phyloP scores from a whole-genome alignment of 768 basidiomycete species.

The Strobilomyces confusus region DNA sequence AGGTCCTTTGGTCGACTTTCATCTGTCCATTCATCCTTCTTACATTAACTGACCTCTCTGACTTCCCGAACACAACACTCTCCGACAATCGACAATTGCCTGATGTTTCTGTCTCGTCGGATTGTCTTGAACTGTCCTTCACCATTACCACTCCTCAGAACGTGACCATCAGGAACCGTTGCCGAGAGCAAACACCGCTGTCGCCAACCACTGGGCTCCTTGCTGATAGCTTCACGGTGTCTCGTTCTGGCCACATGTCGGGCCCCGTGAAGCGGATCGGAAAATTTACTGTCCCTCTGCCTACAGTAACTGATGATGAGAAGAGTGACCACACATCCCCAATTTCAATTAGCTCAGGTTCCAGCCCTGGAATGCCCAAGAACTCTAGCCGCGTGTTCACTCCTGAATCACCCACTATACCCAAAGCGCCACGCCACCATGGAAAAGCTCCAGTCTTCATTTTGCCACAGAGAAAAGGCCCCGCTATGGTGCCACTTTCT shows the following conservation, averaged over 20 bases:
- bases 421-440: not conserved
- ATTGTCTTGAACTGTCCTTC: too few relatives aligned
- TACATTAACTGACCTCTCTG: too few relatives aligned
- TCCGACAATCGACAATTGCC: too few relatives aligned
- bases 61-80: too few relatives aligned
- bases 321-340: not conserved
- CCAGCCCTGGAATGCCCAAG: not conserved
- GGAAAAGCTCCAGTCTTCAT: not conserved
- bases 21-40: too few relatives aligned
- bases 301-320: not conserved
- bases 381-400: not conserved
- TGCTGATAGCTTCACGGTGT: not conserved
- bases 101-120: too few relatives aligned
- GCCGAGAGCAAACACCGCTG: too few relatives aligned
- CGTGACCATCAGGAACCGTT: not conserved
- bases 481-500: too few relatives aligned
- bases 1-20: too few relatives aligned
- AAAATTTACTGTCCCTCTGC: not conserved
- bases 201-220: not conserved
- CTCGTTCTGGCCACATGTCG: not conserved
- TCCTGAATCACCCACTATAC: not conserved
- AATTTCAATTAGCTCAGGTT: not conserved
- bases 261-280: not conserved
- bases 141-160: not conserved
- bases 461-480: too few relatives aligned